Percentiles rank a stretch among this genome's conserved stretches.
phyloP scores from a whole-genome alignment of 192 early-diverging fungal genomes.

The Coemansia javaensis region DNA sequence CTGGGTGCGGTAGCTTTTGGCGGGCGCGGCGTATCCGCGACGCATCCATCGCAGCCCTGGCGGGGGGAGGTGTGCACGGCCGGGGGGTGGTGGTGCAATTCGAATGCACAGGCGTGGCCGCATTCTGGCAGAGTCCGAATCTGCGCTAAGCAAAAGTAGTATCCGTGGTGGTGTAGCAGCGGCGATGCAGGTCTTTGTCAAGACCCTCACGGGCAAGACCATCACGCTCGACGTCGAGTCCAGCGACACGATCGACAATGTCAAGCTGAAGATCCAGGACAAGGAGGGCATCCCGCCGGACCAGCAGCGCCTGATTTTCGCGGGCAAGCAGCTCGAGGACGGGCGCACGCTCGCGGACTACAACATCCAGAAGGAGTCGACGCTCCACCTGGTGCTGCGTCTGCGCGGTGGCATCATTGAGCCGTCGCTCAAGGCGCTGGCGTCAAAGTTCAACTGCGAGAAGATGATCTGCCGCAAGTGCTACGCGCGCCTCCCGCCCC shows the following conservation, averaged over 20 bases:
- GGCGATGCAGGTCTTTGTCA: slow-evolving; percentile 86
- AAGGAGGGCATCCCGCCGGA: slow-evolving; percentile 99
- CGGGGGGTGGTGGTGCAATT: no score
- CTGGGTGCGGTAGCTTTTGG: no score
- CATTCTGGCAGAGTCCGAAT: no score
- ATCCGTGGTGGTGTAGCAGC: no score
- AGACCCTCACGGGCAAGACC: slow-evolving; percentile 82
- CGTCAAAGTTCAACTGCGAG: slow-evolving; percentile 99
- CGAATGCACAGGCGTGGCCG: no score
- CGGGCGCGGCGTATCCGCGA: no score
- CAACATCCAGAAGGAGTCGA: slow-evolving; percentile 99
- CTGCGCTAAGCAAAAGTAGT: no score
- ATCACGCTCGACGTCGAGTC: slow-evolving; percentile 91
- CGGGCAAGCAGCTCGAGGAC: slow-evolving; percentile 99
- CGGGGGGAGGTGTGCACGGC: no score
- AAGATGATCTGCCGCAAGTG: slow-evolving; percentile 99
- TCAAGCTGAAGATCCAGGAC: slow-evolving; percentile 96
- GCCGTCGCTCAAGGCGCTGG: slow-evolving; percentile 96
- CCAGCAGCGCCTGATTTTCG: slow-evolving; percentile 99
- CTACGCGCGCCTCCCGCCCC: slow-evolving; percentile 98
- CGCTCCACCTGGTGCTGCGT: slow-evolving; percentile 93
- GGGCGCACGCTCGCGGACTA: slow-evolving; percentile 96
- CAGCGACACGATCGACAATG: slow-evolving; percentile 85
- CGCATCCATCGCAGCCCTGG: no score
- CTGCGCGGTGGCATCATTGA: slow-evolving; percentile 98